Evolutionary conservation across 2,329 filamentous ascomycete species (phyloP), one percentile per base, ranked within the genome.

Genomic region (Apiospora marii): DNA sequence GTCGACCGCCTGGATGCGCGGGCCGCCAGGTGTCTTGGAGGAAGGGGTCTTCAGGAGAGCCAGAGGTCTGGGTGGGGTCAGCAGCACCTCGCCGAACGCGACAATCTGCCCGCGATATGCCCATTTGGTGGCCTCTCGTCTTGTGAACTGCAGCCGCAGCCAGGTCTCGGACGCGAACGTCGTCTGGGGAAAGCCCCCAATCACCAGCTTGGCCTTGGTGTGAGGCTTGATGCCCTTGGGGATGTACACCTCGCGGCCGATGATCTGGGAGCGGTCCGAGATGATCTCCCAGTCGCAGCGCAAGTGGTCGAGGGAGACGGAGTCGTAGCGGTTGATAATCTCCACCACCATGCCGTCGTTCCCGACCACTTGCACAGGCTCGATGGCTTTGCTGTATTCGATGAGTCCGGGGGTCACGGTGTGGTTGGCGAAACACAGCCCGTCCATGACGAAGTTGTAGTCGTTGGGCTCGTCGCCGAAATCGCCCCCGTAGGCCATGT

Each of bases 381-480:
- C 87, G 72, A 91, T 89, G 10, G 86, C 87, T 76, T 91, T 91
- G 75, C 87, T 87, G 75, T 89, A 87, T 76, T 91, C 88, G 12
- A 81, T 73, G 27, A 91, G 78, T 0, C 89, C 88, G 0, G 87
- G 87, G 0, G 84, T 85, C 0, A 88, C 86, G 0, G 81, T 84
- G 74, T 90, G 88, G n/a, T 84, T 81, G 5, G 85, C 86, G 74
- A 83, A 80, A 46, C 83, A 83, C 10, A 90, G 81, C 2, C 89
- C 89, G 73, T 90, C 88, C 83, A 90, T 85, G 58, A 89, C 85
- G 70, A 91, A 92, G 71, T 88, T 89, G 1, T 81, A 83, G 76
- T 92, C 90, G 74, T 92, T 89, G 0, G 89, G 89, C 0, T 85
- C 81, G 68, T 92, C 90, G 3, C 87, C 87, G 78, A 91, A 92